These are phyloP conservation scores for Colletotrichum tamarilloi DNA, from an alignment of 2,329 filamentous ascomycete species.

Conservation along the genomic window DNA sequence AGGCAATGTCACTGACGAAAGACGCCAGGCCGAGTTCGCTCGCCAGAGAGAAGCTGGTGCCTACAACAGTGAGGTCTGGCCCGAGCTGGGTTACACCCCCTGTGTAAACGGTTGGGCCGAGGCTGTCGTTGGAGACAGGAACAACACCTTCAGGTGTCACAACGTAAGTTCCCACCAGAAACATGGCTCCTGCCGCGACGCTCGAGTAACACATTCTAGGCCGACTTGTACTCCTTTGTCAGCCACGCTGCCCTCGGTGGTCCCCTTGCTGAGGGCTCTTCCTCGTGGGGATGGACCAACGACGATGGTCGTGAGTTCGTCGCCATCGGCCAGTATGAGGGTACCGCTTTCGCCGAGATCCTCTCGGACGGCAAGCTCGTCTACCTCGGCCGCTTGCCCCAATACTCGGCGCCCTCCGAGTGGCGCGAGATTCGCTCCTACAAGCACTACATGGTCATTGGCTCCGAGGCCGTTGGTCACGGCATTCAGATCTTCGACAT, in stretches of 20 bases:
- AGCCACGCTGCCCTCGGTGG: slow-evolving; percentile 65
- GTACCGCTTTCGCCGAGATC: slow-evolving; percentile 59
- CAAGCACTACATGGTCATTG: slow-evolving; percentile 51
- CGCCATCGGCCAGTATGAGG: slow-evolving; percentile 56
- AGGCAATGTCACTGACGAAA: too few relatives aligned
- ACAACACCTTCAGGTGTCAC: slow-evolving; percentile 60
- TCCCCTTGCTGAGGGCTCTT: slow-evolving; percentile 47
- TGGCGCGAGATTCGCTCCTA: slow-evolving; percentile 50
- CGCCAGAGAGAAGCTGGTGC: slow-evolving; percentile 34
- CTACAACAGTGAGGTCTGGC: slow-evolving; percentile 48
- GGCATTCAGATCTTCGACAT: slow-evolving; percentile 72
- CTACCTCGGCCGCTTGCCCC: slow-evolving; percentile 54
- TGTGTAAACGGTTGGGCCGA: slow-evolving; percentile 57
- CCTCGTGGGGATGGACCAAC: slow-evolving; percentile 60
- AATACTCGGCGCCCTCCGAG: slow-evolving; percentile 34
- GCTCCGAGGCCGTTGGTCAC: slow-evolving; percentile 57
- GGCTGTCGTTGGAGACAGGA: slow-evolving; percentile 56
- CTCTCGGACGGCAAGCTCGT: slow-evolving; percentile 51
- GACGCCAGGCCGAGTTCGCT: slow-evolving; percentile 33
- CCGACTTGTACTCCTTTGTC: slow-evolving; percentile 66
- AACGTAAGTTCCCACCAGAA: slow-evolving; percentile 46
- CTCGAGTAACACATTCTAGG: slow-evolving; percentile 29
- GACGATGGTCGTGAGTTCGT: slow-evolving; percentile 58
- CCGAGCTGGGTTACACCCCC: slow-evolving; percentile 49
- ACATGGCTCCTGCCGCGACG: background rate